Percentiles rank a stretch among this genome's conserved stretches.
phyloP scores from a whole-genome alignment of 495 filamentous ascomycete species.

The Talaromyces stipitatus region DNA sequence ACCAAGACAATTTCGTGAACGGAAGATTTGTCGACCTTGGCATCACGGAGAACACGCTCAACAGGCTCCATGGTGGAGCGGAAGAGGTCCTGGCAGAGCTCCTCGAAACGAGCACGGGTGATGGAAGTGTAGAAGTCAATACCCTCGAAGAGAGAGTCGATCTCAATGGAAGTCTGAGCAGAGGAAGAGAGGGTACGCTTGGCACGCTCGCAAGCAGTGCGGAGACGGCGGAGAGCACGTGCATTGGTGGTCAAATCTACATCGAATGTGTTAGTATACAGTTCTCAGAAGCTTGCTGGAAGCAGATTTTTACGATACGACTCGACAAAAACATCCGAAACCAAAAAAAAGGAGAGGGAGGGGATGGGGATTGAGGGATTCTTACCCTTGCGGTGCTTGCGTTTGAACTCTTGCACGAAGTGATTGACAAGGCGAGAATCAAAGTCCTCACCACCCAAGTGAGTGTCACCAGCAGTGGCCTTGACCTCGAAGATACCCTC shows the following conservation, averaged over 20 bases:
- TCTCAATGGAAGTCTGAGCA: slow-evolving; percentile 96
- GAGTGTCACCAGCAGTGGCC: slow-evolving; percentile 97
- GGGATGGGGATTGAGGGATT: neutral
- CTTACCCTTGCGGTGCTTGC: slow-evolving; percentile 59
- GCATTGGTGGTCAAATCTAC: slow-evolving; percentile 77
- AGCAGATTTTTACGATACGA: too few relatives aligned
- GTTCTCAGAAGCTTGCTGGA: neutral
- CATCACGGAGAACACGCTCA: slow-evolving; percentile 96
- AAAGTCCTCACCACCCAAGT: slow-evolving; percentile 98
- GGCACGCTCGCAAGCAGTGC: slow-evolving; percentile 97
- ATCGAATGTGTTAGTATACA: slow-evolving; percentile 15
- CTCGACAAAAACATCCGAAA: too few relatives aligned
- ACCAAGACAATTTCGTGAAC: slow-evolving; percentile 98
- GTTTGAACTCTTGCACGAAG: slow-evolving; percentile 89
- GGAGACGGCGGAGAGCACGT: slow-evolving; percentile 94
- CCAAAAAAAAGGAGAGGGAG: neutral
- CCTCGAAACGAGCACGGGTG: slow-evolving; percentile 99
- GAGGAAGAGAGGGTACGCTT: slow-evolving; percentile 97
- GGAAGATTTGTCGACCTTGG: slow-evolving; percentile 85
- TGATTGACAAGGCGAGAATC: slow-evolving; percentile 96
- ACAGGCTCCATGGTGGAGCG: slow-evolving; percentile 94
- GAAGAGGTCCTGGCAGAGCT: slow-evolving; percentile 96
- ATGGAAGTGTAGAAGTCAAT: slow-evolving; percentile 98
- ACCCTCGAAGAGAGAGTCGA: slow-evolving; percentile 96
- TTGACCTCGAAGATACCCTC: slow-evolving; percentile 99